Evolutionary conservation across 306 rosid species (phyloP), one percentile per base, ranked within the genome.

Genomic region (Calophaca sinica): DNA sequence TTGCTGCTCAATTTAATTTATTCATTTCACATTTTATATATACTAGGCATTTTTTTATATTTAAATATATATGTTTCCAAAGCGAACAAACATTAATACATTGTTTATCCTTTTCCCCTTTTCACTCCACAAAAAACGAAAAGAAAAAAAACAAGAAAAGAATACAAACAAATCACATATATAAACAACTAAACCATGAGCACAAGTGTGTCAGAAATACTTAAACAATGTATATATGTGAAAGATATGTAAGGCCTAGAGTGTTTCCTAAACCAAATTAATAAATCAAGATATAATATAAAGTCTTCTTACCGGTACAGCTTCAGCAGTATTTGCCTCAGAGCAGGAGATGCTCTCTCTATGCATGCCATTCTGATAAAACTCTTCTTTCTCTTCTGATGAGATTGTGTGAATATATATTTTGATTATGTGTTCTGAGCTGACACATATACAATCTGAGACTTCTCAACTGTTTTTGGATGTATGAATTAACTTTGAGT

Each of bases 331-430:
- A 91, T 84, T 67, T 91, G 89, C 68, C 79, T 86, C 59, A 91
- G 74, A 65, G 91, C 89, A 51, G 96, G 98, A 6, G 97, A 94
- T 41, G 86, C 86, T 81, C 96, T 89, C 53, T 94, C 89, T 44
- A 91, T 84, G 83, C 87, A 89, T 14, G 97, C 87, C 98, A 91
- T 94, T 70, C 72, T 70, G 72, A 66, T 59, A 42, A 72, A 49
- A 70, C 38, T 46, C 59, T 58, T 12, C 51, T 65, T 57, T 41
- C 68, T 70, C 58, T 55, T 62, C 70, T 74, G 36, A 33, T 33
- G 42, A 42, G 54, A 52, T 46, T 83, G 29, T 41, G 63, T 67
- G 32, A 74, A 80, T 4, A 48, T 39, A 48, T 5, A 67, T 39
- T 12, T 61, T 74, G 6, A 31, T 42, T 74, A 41, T 62, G 28